phyloP scores from a whole-genome alignment of 169 alveolate species.

The Plasmodium coatneyi region DNA sequence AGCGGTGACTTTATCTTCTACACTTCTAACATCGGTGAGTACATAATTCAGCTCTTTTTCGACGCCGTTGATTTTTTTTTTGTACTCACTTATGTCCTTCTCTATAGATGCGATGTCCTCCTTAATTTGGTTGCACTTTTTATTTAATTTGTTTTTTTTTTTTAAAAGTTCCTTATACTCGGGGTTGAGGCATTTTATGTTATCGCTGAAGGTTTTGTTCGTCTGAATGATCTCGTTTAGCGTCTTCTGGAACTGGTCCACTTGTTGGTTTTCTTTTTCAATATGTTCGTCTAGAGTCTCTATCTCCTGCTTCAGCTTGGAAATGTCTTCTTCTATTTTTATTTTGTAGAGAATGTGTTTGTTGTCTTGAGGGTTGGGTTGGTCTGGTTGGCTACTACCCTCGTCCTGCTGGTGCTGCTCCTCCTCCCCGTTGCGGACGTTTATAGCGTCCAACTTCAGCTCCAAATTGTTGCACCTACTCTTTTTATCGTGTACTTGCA shows the following conservation, averaged over 20 bases:
- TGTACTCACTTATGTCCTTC: conserved; percentile 31
- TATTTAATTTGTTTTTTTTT: conserved; percentile 69
- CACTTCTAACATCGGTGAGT: not conserved
- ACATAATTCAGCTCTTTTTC: conserved; percentile 10
- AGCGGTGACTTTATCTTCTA: conserved; percentile 30
- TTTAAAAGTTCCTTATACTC: conserved; percentile 52
- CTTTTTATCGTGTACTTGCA: conserved; percentile 28
- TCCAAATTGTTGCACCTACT: conserved; percentile 54
- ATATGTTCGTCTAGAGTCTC: conserved; percentile 15
- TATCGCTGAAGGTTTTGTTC: conserved; percentile 56
- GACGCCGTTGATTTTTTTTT: conserved; percentile 4
- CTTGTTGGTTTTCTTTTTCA: conserved; percentile 7
- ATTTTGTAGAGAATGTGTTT: conserved; percentile 46
- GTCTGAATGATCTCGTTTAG: conserved; percentile 57
- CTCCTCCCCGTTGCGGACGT: not conserved
- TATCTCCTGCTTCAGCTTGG: conserved; percentile 36
- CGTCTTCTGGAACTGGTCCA: conserved; percentile 31
- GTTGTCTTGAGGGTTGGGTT: not conserved
- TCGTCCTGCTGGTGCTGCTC: not conserved
- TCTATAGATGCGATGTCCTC: conserved; percentile 10
- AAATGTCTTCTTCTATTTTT: conserved; percentile 61
- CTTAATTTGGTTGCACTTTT: conserved; percentile 49
- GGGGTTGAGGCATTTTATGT: conserved; percentile 60
- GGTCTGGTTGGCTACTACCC: not conserved
- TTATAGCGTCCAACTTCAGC: conserved; percentile 18